Percentiles rank a stretch among this genome's conserved stretches.
phyloP scores from a whole-genome alignment of 768 basidiomycete genomes.

The Trichaptum fuscoviolaceum region DNA sequence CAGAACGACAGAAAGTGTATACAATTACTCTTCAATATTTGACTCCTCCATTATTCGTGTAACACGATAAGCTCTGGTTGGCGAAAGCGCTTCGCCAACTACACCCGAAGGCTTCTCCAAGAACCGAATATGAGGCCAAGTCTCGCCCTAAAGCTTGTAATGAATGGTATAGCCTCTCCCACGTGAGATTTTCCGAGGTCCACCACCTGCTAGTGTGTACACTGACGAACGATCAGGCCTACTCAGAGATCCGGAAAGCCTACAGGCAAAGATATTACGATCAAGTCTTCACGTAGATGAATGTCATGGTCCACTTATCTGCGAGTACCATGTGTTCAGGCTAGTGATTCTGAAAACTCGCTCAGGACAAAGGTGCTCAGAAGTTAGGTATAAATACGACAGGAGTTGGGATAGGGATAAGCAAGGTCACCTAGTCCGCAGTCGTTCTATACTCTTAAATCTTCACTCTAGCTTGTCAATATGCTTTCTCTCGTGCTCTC shows the following conservation, averaged over 20 bases:
- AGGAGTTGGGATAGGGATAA: background rate
- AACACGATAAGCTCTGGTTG: background rate
- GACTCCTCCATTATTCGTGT: background rate
- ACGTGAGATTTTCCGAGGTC: background rate
- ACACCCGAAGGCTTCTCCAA: background rate
- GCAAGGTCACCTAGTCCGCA: background rate
- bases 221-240: background rate
- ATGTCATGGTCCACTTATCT: background rate
- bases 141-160: background rate
- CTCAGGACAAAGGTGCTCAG: background rate
- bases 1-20: background rate
- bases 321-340: background rate
- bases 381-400: background rate
- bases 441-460: background rate
- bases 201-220: background rate
- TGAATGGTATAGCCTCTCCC: background rate
- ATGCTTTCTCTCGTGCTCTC: background rate
- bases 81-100: background rate
- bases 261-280: background rate
- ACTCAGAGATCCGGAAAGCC: background rate
- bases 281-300: background rate
- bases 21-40: background rate
- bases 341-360: background rate
- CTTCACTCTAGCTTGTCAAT: background rate
- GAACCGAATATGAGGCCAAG: background rate